These are phyloP conservation scores for Fusarium sp. DNA, from an alignment of 2,329 filamentous ascomycete genomes.

Conservation along the genomic window DNA sequence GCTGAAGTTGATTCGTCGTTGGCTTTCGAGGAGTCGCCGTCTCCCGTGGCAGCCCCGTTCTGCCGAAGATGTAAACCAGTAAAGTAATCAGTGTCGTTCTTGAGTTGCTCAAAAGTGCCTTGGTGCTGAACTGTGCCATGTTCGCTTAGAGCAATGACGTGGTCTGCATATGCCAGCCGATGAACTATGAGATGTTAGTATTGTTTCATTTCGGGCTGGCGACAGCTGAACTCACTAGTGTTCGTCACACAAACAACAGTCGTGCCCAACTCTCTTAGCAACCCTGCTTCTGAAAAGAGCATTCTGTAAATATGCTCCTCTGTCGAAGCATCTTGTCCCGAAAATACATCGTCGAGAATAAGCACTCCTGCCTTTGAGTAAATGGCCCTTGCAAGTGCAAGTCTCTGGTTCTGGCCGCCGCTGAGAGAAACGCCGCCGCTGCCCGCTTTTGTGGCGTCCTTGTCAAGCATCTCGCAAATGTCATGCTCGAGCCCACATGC, in stretches of 20 bases:
- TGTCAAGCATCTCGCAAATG: background rate
- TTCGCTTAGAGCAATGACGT: slow-evolving; percentile 6
- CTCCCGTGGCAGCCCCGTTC: background rate
- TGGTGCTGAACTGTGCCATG: slow-evolving; percentile 9
- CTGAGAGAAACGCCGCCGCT: slow-evolving; percentile 46
- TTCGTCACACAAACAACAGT: slow-evolving; percentile 14
- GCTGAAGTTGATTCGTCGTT: background rate
- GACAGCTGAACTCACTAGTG: background rate
- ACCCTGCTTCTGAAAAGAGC: background rate
- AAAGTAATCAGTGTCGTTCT: slow-evolving; percentile 7
- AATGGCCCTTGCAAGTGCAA: slow-evolving; percentile 39
- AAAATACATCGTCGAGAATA: slow-evolving; percentile 46
- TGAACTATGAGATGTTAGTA: background rate
- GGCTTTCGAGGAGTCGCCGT: background rate
- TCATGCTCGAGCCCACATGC: slow-evolving; percentile 8
- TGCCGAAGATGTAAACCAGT: slow-evolving; percentile 2
- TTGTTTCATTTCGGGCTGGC: background rate
- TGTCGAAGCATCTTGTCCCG: slow-evolving; percentile 33
- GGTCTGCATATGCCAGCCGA: background rate
- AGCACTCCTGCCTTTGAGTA: slow-evolving; percentile 37
- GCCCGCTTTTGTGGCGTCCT: slow-evolving; percentile 38
- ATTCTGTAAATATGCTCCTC: slow-evolving; percentile 11
- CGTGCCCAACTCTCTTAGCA: background rate
- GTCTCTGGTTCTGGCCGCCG: slow-evolving; percentile 46
- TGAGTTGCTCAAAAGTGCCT: slow-evolving; percentile 16